A percentile compares a stretch with the other conserved stretches of the same genome.
Conservation (phyloP, 176 grass and related monocot species). For the Typha latifolia region DNA sequence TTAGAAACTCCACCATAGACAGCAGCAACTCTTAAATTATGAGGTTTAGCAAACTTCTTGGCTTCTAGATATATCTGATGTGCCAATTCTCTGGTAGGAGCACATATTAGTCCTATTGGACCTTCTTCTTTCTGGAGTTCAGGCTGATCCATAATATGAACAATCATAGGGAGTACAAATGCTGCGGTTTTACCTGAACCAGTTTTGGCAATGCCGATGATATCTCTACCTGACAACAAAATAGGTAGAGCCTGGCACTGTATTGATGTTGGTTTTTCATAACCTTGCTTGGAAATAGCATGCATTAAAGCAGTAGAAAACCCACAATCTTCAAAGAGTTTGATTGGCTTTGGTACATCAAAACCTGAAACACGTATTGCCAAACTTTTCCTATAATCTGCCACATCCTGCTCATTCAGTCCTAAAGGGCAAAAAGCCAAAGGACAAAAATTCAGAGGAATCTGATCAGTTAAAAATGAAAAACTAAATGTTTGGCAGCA, state of each 20-base stretch:
- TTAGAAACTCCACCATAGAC: conserved; percentile 97
- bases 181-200: conserved; percentile 98
- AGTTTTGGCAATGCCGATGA: conserved; percentile 98
- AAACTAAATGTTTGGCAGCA: no score
- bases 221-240: conserved; percentile 87
- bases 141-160: conserved; percentile 98
- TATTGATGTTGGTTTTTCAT: conserved; percentile 96
- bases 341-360: conserved; percentile 78
- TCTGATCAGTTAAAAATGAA: neutral
- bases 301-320: conserved; percentile 70
- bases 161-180: conserved; percentile 98
- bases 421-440: conserved; percentile 39
- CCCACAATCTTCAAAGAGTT: conserved; percentile 77
- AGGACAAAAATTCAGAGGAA: conserved; percentile 18
- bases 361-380: conserved; percentile 87
- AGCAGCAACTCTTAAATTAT: conserved; percentile 84
- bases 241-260: conserved; percentile 94
- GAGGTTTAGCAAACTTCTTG: conserved; percentile 97
- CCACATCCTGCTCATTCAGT: conserved; percentile 69
- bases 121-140: conserved; percentile 97
- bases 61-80: conserved; percentile 98
- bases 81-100: conserved; percentile 93
- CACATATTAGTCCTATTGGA: conserved; percentile 90
- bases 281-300: conserved; percentile 82
- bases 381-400: conserved; percentile 81